A percentile compares a stretch with the other conserved stretches of the same genome.
Conservation (phyloP, 805 yeast species). For the Ogataea populi-albae region DNA sequence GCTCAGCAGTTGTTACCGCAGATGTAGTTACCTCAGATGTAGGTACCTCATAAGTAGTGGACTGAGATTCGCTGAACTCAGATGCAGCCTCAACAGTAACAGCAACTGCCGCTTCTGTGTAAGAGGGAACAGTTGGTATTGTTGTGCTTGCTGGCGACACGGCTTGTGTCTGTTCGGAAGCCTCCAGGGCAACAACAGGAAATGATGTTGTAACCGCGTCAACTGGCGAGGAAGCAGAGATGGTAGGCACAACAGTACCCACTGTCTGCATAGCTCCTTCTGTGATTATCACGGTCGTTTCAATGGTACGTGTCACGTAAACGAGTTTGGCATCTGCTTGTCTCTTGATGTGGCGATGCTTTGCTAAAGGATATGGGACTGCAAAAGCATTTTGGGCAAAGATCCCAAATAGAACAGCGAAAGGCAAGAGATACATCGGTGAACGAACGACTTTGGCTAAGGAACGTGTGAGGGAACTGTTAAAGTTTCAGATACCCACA, state of each 20-base stretch:
- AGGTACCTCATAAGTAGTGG: neutral
- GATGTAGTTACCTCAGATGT: neutral
- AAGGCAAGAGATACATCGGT: constrained; percentile 18
- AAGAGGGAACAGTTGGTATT: too few relatives aligned
- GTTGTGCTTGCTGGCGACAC: neutral
- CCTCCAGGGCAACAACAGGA: neutral
- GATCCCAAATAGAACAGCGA: constrained; percentile 18
- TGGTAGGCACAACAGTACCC: constrained; percentile 10
- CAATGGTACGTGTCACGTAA: constrained; percentile 24
- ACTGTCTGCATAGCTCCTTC: constrained; percentile 21
- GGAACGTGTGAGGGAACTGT: too few relatives aligned
- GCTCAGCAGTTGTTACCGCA: constrained; percentile 1
- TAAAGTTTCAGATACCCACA: too few relatives aligned
- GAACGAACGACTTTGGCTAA: neutral
- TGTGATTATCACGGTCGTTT: constrained; percentile 22
- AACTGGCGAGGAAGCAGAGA: constrained; percentile 7
- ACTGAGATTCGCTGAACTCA: too few relatives aligned
- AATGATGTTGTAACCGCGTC: neutral
- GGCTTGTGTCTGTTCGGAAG: neutral
- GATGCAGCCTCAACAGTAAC: too few relatives aligned
- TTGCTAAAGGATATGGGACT: constrained; percentile 21
- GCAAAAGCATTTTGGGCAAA: constrained; percentile 22
- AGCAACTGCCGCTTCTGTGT: too few relatives aligned
- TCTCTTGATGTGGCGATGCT: constrained; percentile 19
- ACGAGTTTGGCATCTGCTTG: constrained; percentile 20